A percentile compares a stretch with the other conserved stretches of the same genome.
Evolutionary conservation across 2,329 filamentous ascomycete species (phyloP).

Genomic region (Microdochium trichocladiopsis): DNA sequence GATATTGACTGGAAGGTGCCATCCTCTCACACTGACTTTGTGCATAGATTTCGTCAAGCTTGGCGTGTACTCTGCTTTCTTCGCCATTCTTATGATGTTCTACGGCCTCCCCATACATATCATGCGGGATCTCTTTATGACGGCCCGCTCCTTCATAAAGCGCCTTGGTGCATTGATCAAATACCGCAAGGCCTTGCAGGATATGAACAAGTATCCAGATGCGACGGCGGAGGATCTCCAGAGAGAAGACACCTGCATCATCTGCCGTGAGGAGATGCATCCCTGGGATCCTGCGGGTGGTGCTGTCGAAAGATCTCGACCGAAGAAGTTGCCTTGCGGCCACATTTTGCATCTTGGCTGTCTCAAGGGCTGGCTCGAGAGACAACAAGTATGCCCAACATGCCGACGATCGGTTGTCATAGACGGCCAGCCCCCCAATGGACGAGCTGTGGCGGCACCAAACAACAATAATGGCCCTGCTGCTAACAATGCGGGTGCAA

Average conservation of each 20-base stretch:
- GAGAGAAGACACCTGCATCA: conserved; percentile 91
- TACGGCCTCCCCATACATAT: conserved; percentile 97
- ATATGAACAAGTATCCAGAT: conserved; percentile 94
- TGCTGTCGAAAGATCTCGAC: conserved; percentile 75
- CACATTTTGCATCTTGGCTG: conserved; percentile 94
- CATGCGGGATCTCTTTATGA: conserved; percentile 90
- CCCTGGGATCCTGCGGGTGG: conserved; percentile 62
- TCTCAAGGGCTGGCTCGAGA: conserved; percentile 92
- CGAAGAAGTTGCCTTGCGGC: conserved; percentile 94
- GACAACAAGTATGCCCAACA: conserved; percentile 94
- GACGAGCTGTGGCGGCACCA: conserved; percentile 19
- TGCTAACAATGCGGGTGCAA: conserved; percentile 15
- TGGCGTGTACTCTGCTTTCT: conserved; percentile 83
- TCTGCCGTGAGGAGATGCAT: conserved; percentile 93
- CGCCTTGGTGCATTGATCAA: conserved; percentile 81
- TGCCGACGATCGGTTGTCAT: conserved; percentile 81
- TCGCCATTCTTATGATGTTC: conserved; percentile 86
- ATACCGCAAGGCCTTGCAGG: conserved; percentile 83
- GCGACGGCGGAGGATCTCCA: conserved; percentile 80
- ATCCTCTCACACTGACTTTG: neutral
- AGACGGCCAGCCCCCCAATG: conserved; percentile 29
- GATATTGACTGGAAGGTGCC: neutral
- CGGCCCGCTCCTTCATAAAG: conserved; percentile 84
- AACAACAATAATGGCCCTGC: conserved; percentile 16
- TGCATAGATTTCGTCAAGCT: conserved; percentile 79